Conservation (phyloP, 1,139 yeast species). For the Yueomyces sp. region DNA sequence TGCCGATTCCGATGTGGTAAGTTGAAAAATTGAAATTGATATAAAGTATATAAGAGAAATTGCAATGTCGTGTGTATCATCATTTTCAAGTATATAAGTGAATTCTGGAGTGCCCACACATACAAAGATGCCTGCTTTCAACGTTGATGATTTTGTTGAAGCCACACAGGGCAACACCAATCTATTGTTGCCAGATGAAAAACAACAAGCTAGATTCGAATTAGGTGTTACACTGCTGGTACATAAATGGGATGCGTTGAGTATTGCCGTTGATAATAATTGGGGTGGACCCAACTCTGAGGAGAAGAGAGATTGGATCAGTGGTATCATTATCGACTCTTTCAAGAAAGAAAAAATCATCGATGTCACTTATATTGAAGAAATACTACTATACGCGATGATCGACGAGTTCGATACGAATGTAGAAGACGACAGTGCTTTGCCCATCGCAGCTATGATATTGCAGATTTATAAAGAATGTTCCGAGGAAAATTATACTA, state of each 20-base stretch:
- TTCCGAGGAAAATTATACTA: slow-evolving; percentile 34
- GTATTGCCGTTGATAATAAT: slow-evolving; percentile 82
- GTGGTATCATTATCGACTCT: slow-evolving; percentile 69
- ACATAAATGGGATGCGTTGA: slow-evolving; percentile 78
- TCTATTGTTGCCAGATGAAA: slow-evolving; percentile 45
- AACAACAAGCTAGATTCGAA: slow-evolving; percentile 75
- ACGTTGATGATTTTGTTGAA: slow-evolving; percentile 27
- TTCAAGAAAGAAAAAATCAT: slow-evolving; percentile 50
- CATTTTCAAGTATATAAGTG: too few species aligned
- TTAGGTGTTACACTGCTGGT: slow-evolving; percentile 88
- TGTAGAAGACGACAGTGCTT: slow-evolving; percentile 81
- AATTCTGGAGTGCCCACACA: neutral
- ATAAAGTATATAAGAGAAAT: too few species aligned
- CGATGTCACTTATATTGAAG: slow-evolving; percentile 73
- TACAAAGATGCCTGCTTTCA: slow-evolving; percentile 10
- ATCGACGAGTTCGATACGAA: slow-evolving; percentile 85
- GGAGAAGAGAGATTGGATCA: slow-evolving; percentile 92
- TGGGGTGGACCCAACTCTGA: slow-evolving; percentile 95
- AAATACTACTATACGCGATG: slow-evolving; percentile 78
- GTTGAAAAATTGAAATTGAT: too few species aligned
- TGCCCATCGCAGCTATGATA: slow-evolving; percentile 56
- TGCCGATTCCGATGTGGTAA: too few species aligned
- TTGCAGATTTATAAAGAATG: slow-evolving; percentile 58
- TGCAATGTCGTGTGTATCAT: too few species aligned
- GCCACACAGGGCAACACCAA: slow-evolving; percentile 26